A percentile compares a stretch with the other conserved stretches of the same genome.
Conservation (phyloP, 371 early-diverging fungal genomes). For the Circinella umbellata region DNA sequence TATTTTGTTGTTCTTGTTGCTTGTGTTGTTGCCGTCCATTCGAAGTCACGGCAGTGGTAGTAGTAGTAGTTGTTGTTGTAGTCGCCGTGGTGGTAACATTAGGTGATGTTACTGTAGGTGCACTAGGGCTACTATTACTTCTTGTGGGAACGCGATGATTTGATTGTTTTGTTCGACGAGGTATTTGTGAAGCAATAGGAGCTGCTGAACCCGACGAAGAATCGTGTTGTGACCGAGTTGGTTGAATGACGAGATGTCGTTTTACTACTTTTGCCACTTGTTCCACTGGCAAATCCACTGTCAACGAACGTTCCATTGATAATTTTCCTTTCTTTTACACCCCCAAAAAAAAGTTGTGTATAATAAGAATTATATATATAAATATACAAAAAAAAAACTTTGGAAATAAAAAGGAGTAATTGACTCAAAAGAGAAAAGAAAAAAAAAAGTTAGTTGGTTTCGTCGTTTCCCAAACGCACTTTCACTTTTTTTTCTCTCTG, state of each 20-base stretch:
- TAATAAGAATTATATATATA: neutral
- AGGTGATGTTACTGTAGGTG: slow-evolving; percentile 17
- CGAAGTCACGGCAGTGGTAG: neutral
- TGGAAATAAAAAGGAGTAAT: too few species aligned
- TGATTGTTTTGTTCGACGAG: neutral
- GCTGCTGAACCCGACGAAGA: neutral
- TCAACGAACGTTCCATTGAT: slow-evolving; percentile 49
- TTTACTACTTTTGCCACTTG: slow-evolving; percentile 76
- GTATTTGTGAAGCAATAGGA: slow-evolving; percentile 13
- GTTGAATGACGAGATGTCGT: slow-evolving; percentile 69
- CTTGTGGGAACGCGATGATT: neutral
- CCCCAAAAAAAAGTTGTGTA: neutral
- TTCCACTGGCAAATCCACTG: slow-evolving; percentile 67
- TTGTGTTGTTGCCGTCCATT: neutral
- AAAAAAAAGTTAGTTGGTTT: too few species aligned
- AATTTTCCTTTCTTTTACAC: too few species aligned
- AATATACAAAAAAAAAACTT: too few species aligned
- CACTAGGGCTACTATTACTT: neutral
- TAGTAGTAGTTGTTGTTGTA: neutral
- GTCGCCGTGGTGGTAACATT: slow-evolving; percentile 23
- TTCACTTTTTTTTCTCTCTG: too few species aligned
- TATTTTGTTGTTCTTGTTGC: neutral
- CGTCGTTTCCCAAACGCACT: too few species aligned
- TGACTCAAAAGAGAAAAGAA: too few species aligned
- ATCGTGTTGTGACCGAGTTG: slow-evolving; percentile 23